phyloP scores from a whole-genome alignment of 2,329 filamentous ascomycete genomes.

The Tolypocladium guangdongense region DNA sequence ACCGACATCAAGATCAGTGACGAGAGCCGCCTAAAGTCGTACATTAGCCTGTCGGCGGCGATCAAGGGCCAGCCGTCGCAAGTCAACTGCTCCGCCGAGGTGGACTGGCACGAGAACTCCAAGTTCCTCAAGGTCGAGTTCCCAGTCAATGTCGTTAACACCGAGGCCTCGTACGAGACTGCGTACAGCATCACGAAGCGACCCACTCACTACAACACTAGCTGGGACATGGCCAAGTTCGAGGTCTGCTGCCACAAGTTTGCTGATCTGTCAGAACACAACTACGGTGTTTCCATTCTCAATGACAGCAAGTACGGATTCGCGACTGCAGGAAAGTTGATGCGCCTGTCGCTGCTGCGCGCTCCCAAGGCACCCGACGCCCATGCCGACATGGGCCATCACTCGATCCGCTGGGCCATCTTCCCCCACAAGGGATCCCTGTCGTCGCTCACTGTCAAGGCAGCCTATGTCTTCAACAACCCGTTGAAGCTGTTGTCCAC shows the following conservation, averaged over 20 bases:
- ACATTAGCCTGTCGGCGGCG: constrained; percentile 66
- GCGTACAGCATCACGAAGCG: constrained; percentile 82
- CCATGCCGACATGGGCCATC: constrained; percentile 86
- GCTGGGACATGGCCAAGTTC: constrained; percentile 96
- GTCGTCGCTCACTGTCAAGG: constrained; percentile 62
- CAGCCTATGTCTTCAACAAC: constrained; percentile 85
- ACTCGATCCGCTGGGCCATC: constrained; percentile 83
- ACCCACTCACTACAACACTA: constrained; percentile 95
- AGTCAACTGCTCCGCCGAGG: constrained; percentile 70
- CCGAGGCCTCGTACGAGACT: constrained; percentile 88
- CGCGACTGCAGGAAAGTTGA: constrained; percentile 75
- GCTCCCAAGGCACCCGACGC: constrained; percentile 88
- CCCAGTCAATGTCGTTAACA: constrained; percentile 82
- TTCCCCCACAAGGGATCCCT: constrained; percentile 71
- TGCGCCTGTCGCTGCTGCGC: constrained; percentile 79
- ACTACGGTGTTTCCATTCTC: constrained; percentile 83
- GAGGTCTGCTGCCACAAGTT: constrained; percentile 95
- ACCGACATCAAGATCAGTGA: constrained; percentile 84
- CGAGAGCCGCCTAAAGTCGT: constrained; percentile 75
- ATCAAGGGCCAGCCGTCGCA: constrained; percentile 48
- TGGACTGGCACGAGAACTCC: constrained; percentile 97
- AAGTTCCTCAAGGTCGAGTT: constrained; percentile 99
- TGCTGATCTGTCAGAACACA: constrained; percentile 78
- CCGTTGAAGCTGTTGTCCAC: constrained; percentile 42
- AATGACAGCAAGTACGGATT: constrained; percentile 97